phyloP scores from a whole-genome alignment of 805 yeast species.

The Teunomyces pallodes region DNA sequence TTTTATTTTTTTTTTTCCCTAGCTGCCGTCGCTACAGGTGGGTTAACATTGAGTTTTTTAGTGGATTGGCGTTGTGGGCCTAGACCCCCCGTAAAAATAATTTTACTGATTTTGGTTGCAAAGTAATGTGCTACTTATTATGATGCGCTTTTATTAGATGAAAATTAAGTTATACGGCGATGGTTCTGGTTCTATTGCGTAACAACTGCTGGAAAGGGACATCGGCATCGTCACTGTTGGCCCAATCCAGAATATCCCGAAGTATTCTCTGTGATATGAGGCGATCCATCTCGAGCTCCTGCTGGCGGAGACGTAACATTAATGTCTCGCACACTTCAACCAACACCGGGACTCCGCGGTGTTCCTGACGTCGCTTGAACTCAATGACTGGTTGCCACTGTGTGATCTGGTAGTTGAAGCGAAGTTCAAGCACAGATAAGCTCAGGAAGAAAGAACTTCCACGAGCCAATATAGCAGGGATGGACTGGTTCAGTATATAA shows the following conservation, averaged over 20 bases:
- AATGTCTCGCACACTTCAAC: conserved; percentile 78
- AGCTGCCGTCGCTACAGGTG: not conserved
- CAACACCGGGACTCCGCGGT: conserved; percentile 49
- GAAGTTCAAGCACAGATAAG: conserved; percentile 72
- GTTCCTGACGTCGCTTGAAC: conserved; percentile 55
- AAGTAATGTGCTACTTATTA: not conserved
- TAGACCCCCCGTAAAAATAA: not conserved
- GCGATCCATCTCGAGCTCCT: conserved; percentile 58
- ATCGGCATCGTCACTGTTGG: conserved; percentile 47
- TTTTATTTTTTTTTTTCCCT: no score
- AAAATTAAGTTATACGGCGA: not conserved
- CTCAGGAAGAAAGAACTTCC: conserved; percentile 38
- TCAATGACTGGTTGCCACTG: conserved; percentile 64
- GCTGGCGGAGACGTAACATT: conserved; percentile 55
- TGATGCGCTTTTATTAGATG: no score
- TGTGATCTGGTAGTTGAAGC: conserved; percentile 57
- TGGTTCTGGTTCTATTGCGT: not conserved
- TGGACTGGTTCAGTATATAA: conserved; percentile 52
- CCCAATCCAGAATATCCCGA: conserved; percentile 65
- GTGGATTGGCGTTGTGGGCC: not conserved
- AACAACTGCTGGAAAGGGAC: conserved; percentile 14
- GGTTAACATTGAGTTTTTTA: no score
- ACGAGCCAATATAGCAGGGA: conserved; percentile 46
- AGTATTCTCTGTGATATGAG: conserved; percentile 56
- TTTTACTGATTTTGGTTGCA: not conserved